These are phyloP conservation scores for Candida verbasci DNA, from an alignment of 805 yeast species.

Conservation along the genomic window DNA sequence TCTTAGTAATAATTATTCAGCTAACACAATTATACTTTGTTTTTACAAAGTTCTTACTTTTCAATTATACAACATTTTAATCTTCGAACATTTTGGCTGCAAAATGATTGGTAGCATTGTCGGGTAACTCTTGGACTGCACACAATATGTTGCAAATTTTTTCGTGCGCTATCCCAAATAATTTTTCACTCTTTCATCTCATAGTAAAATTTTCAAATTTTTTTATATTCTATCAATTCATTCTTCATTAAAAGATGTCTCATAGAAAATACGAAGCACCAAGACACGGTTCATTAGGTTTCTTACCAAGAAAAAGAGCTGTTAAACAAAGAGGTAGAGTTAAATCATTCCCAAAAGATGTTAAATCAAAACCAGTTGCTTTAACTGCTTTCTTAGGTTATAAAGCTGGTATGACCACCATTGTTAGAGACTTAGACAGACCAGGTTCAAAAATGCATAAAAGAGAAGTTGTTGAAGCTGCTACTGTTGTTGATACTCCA, in stretches of 20 bases:
- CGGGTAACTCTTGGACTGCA: slow-evolving; percentile 2
- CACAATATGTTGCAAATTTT: neutral
- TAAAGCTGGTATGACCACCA: slow-evolving; percentile 99
- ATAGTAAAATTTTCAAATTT: neutral
- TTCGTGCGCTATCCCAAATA: neutral
- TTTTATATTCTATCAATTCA: neutral
- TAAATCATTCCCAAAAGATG: slow-evolving; percentile 99
- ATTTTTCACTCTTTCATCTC: slow-evolving; percentile 2
- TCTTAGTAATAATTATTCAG: no score
- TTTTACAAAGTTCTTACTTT: no score
- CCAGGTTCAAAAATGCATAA: slow-evolving; percentile 99
- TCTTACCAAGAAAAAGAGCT: slow-evolving; percentile 99
- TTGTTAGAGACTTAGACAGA: slow-evolving; percentile 99
- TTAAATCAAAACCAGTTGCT: slow-evolving; percentile 95
- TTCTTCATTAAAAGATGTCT: slow-evolving; percentile 60
- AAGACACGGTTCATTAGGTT: slow-evolving; percentile 99
- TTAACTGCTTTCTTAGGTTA: slow-evolving; percentile 99
- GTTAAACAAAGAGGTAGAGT: slow-evolving; percentile 97
- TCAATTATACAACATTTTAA: no score
- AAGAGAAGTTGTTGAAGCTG: slow-evolving; percentile 99
- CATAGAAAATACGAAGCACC: slow-evolving; percentile 99
- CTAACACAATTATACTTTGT: no score
- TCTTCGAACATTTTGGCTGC: no score
- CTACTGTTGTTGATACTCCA: slow-evolving; percentile 98
- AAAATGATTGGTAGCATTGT: neutral